Percentiles rank a stretch among this genome's conserved stretches.
Evolutionary conservation across 305 asterid genomes (phyloP).

Genomic region (Fraxinus dipetala): DNA sequence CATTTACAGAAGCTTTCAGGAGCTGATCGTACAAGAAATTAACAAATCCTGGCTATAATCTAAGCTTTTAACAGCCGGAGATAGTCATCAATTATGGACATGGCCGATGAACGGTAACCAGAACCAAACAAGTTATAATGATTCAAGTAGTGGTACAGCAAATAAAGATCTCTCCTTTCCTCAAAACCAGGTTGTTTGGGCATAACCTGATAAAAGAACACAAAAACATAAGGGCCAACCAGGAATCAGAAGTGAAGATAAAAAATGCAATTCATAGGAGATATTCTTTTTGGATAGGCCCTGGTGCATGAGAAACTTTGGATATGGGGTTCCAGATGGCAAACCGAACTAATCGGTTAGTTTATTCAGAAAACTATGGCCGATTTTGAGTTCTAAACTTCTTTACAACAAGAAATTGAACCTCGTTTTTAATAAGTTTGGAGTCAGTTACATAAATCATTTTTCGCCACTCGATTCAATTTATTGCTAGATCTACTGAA

Average conservation of each 20-base stretch:
- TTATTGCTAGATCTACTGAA: neutral
- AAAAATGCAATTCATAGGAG: neutral
- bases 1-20: constrained; percentile 2
- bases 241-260: neutral
- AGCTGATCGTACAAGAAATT: constrained; percentile 2
- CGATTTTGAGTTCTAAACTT: neutral
- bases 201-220: constrained; percentile 59
- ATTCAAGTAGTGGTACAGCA: constrained; percentile 85
- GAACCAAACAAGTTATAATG: constrained; percentile 95
- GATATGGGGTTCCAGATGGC: neutral
- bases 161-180: constrained; percentile 69
- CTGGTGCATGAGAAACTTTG: neutral
- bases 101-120: constrained; percentile 74
- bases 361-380: neutral
- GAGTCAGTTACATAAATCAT: neutral
- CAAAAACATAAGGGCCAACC: neutral
- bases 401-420: neutral
- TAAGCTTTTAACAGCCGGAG: constrained; percentile 56
- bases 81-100: constrained; percentile 80
- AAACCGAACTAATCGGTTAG: neutral
- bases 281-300: neutral
- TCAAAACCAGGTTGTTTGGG: constrained; percentile 77
- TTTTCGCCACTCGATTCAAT: neutral
- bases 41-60: constrained; percentile 10
- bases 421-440: neutral